Evolutionary conservation across 768 basidiomycete species (phyloP).

Genomic region (Tricholoma matsutake): DNA sequence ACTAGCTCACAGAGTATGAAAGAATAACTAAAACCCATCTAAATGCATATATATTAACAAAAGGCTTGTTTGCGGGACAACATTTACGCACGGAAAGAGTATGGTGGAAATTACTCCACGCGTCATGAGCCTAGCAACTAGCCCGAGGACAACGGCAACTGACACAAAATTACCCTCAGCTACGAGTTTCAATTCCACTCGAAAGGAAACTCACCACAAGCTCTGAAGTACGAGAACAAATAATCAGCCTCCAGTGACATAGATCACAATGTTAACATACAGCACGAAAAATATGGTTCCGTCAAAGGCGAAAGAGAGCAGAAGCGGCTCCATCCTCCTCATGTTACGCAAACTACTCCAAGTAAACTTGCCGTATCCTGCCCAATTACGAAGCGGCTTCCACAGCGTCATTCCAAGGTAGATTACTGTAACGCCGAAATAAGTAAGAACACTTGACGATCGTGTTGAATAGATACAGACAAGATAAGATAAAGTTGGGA

Average conservation of each 20-base stretch:
- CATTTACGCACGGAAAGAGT: background rate
- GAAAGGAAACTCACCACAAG: background rate
- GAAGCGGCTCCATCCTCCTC: background rate
- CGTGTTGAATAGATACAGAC: background rate
- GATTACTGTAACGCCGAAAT: background rate
- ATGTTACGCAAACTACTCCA: background rate
- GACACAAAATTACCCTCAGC: too few species aligned
- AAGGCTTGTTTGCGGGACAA: background rate
- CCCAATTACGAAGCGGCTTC: background rate
- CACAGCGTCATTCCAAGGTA: constrained; percentile 1
- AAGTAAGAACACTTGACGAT: too few species aligned
- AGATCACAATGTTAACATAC: background rate
- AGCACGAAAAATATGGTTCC: background rate
- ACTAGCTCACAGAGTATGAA: background rate
- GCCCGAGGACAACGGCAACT: too few species aligned
- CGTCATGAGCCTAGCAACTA: too few species aligned
- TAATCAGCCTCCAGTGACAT: background rate
- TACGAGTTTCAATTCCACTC: too few species aligned
- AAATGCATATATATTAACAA: background rate
- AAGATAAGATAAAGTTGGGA: background rate
- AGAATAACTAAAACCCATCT: background rate
- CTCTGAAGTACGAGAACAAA: background rate
- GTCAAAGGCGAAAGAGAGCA: background rate
- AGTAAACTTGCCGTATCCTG: background rate
- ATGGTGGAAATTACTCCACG: background rate